These are phyloP conservation scores for Amanita muscaria DNA, from an alignment of 768 basidiomycete genomes.

Conservation along the genomic window DNA sequence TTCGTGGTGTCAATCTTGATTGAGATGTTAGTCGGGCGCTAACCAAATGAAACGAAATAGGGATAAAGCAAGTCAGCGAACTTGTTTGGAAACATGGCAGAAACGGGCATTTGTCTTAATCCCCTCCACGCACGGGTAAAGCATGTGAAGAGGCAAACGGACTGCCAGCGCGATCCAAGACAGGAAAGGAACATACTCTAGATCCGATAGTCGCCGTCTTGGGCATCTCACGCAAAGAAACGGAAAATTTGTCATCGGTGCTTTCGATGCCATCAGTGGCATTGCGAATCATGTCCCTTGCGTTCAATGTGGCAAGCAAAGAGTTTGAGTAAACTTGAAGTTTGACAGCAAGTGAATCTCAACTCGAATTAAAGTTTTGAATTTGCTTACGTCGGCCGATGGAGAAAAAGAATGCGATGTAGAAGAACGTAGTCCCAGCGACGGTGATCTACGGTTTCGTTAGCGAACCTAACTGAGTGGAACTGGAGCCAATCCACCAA, in stretches of 20 bases:
- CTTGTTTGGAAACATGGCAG: background rate
- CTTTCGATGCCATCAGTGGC: slow-evolving; percentile 30
- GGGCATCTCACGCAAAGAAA: slow-evolving; percentile 31
- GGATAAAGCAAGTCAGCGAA: background rate
- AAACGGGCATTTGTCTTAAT: background rate
- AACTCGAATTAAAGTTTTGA: background rate
- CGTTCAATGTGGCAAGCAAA: slow-evolving; percentile 52
- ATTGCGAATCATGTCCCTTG: slow-evolving; percentile 38
- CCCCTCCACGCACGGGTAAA: slow-evolving; percentile 4
- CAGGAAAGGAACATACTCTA: slow-evolving; percentile 18
- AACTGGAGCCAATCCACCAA: slow-evolving; percentile 16
- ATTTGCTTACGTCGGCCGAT: slow-evolving; percentile 42
- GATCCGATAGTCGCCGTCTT: slow-evolving; percentile 24
- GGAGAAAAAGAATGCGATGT: slow-evolving; percentile 52
- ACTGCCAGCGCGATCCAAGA: background rate
- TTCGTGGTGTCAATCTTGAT: slow-evolving; percentile 50
- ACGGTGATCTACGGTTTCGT: slow-evolving; percentile 32
- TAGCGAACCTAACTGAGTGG: slow-evolving; percentile 4
- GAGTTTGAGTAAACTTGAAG: slow-evolving; percentile 54
- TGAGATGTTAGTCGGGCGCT: slow-evolving; percentile 39
- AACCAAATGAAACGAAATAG: background rate
- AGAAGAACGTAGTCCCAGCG: slow-evolving; percentile 41
- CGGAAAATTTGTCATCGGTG: slow-evolving; percentile 31
- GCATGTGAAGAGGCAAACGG: slow-evolving; percentile 4
- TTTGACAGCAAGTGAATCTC: no score